These are phyloP conservation scores for Articulospora tetracladia DNA, from an alignment of 495 filamentous ascomycete genomes.

Conservation along the genomic window DNA sequence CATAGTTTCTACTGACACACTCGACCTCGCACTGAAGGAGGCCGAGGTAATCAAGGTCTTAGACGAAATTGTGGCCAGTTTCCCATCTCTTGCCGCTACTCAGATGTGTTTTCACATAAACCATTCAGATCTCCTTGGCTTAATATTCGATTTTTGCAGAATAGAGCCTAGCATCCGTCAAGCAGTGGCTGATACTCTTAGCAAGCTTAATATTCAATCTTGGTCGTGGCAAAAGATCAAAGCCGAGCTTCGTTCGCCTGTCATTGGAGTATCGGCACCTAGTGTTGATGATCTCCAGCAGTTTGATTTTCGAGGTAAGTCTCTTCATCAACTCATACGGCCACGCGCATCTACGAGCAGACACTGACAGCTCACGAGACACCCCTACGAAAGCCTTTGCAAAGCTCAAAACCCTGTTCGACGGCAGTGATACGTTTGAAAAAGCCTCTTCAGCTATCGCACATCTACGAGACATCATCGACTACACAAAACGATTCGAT, in stretches of 20 bases:
- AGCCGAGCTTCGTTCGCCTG: constrained; percentile 73
- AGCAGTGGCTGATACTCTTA: constrained; percentile 76
- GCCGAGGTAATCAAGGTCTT: constrained; percentile 93
- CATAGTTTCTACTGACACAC: constrained; percentile 72
- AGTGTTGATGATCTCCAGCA: constrained; percentile 84
- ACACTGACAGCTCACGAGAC: constrained; percentile 51
- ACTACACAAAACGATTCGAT: constrained; percentile 70
- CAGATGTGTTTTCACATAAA: constrained; percentile 91
- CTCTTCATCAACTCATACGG: constrained; percentile 4
- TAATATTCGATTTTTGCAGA: constrained; percentile 84
- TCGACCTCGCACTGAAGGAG: constrained; percentile 86
- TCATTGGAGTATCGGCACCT: constrained; percentile 80
- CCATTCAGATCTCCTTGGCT: constrained; percentile 77
- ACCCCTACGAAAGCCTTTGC: constrained; percentile 68
- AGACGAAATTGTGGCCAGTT: constrained; percentile 82
- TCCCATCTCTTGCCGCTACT: constrained; percentile 65
- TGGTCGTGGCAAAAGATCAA: constrained; percentile 84
- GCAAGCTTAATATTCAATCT: constrained; percentile 80
- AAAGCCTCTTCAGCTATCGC: constrained; percentile 68
- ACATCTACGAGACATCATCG: constrained; percentile 70
- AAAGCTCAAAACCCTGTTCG: constrained; percentile 68
- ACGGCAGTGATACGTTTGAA: constrained; percentile 63
- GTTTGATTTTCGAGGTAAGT: constrained; percentile 83
- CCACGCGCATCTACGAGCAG: neutral
- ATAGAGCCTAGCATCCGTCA: constrained; percentile 65